phyloP scores from a whole-genome alignment of 2,329 filamentous ascomycete genomes.

The Fusarium pseudograminearum region DNA sequence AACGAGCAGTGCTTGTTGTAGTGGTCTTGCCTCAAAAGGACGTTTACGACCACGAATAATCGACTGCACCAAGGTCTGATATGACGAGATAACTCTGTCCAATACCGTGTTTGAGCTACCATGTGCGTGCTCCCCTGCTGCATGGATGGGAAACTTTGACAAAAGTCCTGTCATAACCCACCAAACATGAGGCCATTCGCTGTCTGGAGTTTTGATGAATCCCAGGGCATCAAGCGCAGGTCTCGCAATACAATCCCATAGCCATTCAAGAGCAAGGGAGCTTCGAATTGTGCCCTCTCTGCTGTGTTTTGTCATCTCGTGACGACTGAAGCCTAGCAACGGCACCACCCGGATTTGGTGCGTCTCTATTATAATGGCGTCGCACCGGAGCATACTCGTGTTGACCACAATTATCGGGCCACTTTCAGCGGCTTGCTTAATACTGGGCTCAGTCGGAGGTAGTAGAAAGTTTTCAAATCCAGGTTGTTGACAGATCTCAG shows the following conservation, averaged over 20 bases:
- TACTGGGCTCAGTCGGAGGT: rapidly evolving
- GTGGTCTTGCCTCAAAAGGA: rapidly evolving
- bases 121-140: background rate
- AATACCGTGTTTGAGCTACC: background rate
- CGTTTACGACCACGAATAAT: background rate
- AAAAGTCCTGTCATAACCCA: background rate
- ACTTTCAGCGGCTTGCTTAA: rapidly evolving
- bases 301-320: background rate
- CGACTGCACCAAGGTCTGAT: background rate
- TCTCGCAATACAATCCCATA: background rate
- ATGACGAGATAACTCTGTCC: background rate
- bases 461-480: background rate
- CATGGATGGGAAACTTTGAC: background rate
- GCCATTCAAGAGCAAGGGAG: background rate
- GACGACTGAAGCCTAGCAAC: background rate
- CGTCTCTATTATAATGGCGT: background rate
- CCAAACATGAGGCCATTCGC: background rate
- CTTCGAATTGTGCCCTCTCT: background rate
- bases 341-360: background rate
- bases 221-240: background rate
- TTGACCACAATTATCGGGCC: background rate
- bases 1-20: background rate
- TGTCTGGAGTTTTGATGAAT: background rate
- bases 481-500: background rate
- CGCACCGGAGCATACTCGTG: background rate